Percentiles rank a stretch among this genome's conserved stretches.
Evolutionary conservation across 805 yeast species (phyloP).

Genomic region (Kluyveromyces nonfermentans): DNA sequence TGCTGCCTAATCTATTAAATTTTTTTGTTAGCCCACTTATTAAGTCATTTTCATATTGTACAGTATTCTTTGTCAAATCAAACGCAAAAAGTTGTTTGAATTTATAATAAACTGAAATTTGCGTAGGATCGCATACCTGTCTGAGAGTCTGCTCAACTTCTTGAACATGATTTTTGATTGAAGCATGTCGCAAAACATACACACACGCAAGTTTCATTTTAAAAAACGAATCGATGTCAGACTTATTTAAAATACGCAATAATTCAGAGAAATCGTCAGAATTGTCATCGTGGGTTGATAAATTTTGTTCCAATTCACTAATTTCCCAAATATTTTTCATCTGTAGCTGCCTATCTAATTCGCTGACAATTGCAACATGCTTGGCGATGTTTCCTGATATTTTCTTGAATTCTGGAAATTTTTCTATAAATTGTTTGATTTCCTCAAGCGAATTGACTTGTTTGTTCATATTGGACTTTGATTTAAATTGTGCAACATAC

Average conservation of each 20-base stretch:
- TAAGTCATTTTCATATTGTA: constrained; percentile 18
- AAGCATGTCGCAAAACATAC: constrained; percentile 65
- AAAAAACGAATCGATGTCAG: constrained; percentile 39
- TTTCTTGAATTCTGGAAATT: constrained; percentile 88
- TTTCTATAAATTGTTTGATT: constrained; percentile 83
- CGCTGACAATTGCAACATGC: constrained; percentile 85
- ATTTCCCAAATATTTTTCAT: constrained; percentile 64
- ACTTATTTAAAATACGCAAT: constrained; percentile 40
- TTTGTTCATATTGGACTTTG: constrained; percentile 60
- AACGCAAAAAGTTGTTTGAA: constrained; percentile 30
- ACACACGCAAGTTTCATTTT: constrained; percentile 68
- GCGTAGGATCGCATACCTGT: constrained; percentile 30
- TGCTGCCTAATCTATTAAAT: constrained; percentile 31
- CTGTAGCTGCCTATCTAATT: constrained; percentile 68
- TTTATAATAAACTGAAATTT: constrained; percentile 36
- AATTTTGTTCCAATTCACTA: constrained; percentile 82
- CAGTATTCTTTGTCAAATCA: constrained; percentile 1
- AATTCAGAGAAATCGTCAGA: constrained; percentile 47
- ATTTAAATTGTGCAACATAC: constrained; percentile 74
- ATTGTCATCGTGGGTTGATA: constrained; percentile 59
- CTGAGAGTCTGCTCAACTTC: constrained; percentile 36
- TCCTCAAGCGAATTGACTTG: constrained; percentile 75
- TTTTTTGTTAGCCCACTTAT: constrained; percentile 27
- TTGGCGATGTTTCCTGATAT: constrained; percentile 82
- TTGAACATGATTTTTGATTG: constrained; percentile 40